Conservation (phyloP, 768 basidiomycete genomes). For the Hericium erinaceus region DNA sequence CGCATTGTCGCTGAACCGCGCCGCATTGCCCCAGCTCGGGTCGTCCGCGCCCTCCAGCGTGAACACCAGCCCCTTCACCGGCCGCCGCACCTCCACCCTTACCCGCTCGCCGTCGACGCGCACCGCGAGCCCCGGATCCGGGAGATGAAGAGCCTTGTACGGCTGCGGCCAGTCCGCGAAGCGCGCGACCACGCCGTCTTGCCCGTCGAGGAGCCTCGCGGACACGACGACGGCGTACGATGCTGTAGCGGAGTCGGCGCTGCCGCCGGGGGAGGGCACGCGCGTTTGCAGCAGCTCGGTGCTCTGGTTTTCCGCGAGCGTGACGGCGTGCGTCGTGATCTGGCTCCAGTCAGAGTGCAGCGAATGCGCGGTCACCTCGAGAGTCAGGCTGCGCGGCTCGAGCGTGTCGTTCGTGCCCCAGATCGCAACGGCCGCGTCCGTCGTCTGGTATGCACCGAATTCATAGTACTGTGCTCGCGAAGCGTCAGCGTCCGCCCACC, state of each 20-base stretch:
- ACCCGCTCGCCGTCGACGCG: conserved; percentile 58
- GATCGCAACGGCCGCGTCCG: conserved; percentile 64
- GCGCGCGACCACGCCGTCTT: conserved; percentile 52
- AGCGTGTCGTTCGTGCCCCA: conserved; percentile 86
- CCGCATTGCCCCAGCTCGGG: conserved; percentile 22
- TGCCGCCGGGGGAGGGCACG: conserved; percentile 30
- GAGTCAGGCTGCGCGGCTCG: conserved; percentile 40
- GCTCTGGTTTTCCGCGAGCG: conserved; percentile 61
- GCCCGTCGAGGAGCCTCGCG: conserved; percentile 53
- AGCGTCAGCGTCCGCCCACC: neutral
- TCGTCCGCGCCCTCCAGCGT: conserved; percentile 35
- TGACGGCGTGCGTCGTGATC: conserved; percentile 27
- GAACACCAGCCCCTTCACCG: conserved; percentile 83
- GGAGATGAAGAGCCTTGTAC: conserved; percentile 86
- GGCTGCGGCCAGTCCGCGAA: conserved; percentile 88
- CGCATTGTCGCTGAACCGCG: conserved; percentile 81
- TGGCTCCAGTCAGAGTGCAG: conserved; percentile 49
- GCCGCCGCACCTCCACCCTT: conserved; percentile 45
- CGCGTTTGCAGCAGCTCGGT: conserved; percentile 70
- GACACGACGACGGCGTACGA: conserved; percentile 59
- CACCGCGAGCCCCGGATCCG: conserved; percentile 49
- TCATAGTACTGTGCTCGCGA: neutral
- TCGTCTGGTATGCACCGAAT: conserved; percentile 44
- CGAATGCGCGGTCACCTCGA: conserved; percentile 62
- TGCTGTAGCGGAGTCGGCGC: conserved; percentile 56